Evolutionary conservation across 2,329 filamentous ascomycete genomes (phyloP), one percentile per base, ranked within the genome.

Genomic region (Scorias spongiosa): DNA sequence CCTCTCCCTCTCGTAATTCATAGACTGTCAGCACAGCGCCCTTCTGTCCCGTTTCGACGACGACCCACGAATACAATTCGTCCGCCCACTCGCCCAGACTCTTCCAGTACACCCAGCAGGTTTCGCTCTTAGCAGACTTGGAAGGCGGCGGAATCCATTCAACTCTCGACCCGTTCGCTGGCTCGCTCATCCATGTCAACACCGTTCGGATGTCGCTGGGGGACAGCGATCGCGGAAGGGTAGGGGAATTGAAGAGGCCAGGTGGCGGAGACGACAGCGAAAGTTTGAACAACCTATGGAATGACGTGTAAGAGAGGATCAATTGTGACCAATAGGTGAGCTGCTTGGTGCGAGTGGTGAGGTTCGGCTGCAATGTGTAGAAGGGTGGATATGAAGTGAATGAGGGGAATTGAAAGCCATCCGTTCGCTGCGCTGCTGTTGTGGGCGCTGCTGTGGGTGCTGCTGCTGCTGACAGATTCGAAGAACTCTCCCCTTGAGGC

Each of bases 61-160:
- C 81, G 12, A 40, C 38, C 79, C 86, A 96, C 38, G 69, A 74
- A 61, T 82, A 81, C 37, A 96, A 67, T 47, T 80, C 59, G 29
- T 72, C 75, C 2, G 87, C 91, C 89, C 91, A 98, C 66, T 96
- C 89, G 58, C 93, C 85, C 0, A 83, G 81, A 55, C 77, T 82
- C 49, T 76, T 75, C 89, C 89, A 96, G 66, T 80, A 93, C 2
- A 95, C 67, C 72, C 80, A 89, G 14, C 73, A 78, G 10, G 76
- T 66, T 37, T 76, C 71, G 36, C 69, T 70, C n/a, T 61, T 64
- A 11, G 65, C 51, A 7, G 54, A 53, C 8, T 54, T 63, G 32
- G 55, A 56, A 7, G 46, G 42, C 7, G 52, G 29, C 2, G 51
- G 40, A 6, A 84, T 67, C 69, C 78, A 86, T 65, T 95, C 83